Base-by-base conservation (phyloP, 805 yeast species). In the Yamadazyma insecticola region DNA sequence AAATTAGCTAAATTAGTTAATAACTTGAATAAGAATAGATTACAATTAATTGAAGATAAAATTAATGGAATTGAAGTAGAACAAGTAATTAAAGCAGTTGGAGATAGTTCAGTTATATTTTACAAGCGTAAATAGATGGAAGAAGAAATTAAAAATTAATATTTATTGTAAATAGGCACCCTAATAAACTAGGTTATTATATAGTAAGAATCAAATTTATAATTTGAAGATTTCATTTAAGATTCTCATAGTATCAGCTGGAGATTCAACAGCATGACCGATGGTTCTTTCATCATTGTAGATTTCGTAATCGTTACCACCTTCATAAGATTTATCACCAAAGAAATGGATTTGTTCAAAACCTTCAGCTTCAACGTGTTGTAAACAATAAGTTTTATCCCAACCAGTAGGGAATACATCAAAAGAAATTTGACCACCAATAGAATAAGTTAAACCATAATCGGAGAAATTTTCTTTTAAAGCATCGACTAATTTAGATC, bases 331-430 rank as follows among this genome's bases (percentile, higher is more conserved):
- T 76, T 92, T 92, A 76, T 92, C 99, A 68, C 99, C 98, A 57
- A 92, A 92, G 79, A 92, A 92, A 72, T 92, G 97, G 52, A 92
- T 87, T 50, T 77, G 74, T 53, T 78, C 72, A 70, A 89, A 92
- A 45, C 82, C 78, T 65, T 90, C 96, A 39, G 71, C 63, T 52
- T 67, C 86, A 50, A 92, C 89, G 66, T 90, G 98, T 65, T 82
- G 88, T 58, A 92, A 76, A 65, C 95, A 86, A 72, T 90, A 92
- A 41, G 99, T 92, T 78, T 92, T 92, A 68, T 92, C 99, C 99
- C 99, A 92, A 56, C 99, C 98, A 43, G 96, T 86, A 71, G 99
- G 99, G 90, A 92, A 92, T 44, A 92, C 97, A 55, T 92, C 99
- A 53, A 92, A 92, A 21, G 97, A 90, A 61, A 92, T 92, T 75